Evolutionary conservation across 768 basidiomycete genomes (phyloP).

Genomic region (Termitomyces eurrhizus): DNA sequence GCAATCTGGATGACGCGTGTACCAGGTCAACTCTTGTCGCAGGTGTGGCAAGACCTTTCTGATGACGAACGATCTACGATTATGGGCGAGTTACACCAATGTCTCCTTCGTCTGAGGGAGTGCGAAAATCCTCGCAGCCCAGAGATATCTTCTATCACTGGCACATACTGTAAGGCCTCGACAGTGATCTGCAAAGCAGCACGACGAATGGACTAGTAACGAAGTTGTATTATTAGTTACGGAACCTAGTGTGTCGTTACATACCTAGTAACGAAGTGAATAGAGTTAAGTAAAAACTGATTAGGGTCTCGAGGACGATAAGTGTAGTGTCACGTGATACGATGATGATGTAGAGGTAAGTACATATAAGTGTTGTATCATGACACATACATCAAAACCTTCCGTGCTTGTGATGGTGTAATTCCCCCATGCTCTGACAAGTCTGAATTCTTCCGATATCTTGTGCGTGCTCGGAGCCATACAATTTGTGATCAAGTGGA

Average conservation of each 20-base stretch:
- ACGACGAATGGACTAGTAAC: too few species aligned
- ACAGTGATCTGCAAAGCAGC: too few species aligned
- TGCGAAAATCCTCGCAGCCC: constrained; percentile 5
- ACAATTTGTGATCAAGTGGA: too few species aligned
- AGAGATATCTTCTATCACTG: constrained; percentile 6
- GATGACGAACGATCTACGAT: background rate
- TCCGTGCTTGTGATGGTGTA: background rate
- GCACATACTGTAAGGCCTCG: too few species aligned
- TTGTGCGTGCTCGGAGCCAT: background rate
- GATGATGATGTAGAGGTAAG: too few species aligned
- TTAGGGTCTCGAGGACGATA: too few species aligned
- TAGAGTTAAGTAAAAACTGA: too few species aligned
- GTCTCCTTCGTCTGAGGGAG: constrained; percentile 3
- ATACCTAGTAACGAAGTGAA: too few species aligned
- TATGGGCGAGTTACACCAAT: constrained; percentile 2
- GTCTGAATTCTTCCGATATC: constrained; percentile 1
- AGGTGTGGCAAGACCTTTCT: constrained; percentile 2
- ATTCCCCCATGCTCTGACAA: constrained; percentile 5
- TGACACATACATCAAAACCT: constrained; percentile 3
- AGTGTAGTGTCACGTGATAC: too few species aligned
- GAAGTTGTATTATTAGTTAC: too few species aligned
- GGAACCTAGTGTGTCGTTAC: too few species aligned
- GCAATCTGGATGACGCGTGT: constrained; percentile 10
- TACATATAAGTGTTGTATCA: too few species aligned
- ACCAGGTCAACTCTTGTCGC: background rate